A percentile compares a stretch with the other conserved stretches of the same genome.
phyloP scores from a whole-genome alignment of 257 asterid genomes.

The Ballota nigra region DNA sequence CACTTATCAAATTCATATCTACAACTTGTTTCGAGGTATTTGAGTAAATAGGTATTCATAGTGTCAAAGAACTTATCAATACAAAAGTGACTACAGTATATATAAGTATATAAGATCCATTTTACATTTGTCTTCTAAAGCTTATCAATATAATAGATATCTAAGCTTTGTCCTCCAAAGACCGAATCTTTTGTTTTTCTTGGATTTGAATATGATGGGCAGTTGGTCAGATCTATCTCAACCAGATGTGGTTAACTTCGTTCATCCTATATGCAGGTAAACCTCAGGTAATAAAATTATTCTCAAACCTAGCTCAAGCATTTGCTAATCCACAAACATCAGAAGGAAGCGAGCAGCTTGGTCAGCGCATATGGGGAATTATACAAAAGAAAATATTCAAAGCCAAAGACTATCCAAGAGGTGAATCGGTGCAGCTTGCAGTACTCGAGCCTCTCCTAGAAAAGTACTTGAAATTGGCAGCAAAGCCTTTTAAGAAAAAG shows the following conservation, averaged over 20 bases:
- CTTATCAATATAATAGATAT: no score
- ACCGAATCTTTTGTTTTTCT: neutral
- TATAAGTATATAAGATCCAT: neutral
- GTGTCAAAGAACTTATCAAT: neutral
- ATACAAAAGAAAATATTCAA: conserved; percentile 87
- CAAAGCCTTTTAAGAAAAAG: conserved; percentile 83
- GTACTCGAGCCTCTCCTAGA: conserved; percentile 71
- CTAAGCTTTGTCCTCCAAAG: neutral
- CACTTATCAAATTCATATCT: neutral
- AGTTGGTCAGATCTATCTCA: neutral
- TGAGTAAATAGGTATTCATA: neutral
- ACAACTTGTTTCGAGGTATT: neutral
- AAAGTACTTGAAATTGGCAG: conserved; percentile 79
- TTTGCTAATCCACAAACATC: conserved; percentile 73
- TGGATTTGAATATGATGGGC: neutral
- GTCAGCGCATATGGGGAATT: conserved; percentile 93
- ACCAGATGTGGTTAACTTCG: neutral
- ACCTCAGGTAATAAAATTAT: conserved; percentile 67
- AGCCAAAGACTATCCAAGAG: conserved; percentile 85
- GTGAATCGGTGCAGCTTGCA: conserved; percentile 59
- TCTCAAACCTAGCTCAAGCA: conserved; percentile 83
- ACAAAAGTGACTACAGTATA: neutral
- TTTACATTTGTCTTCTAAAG: no score
- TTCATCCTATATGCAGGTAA: conserved; percentile 53
- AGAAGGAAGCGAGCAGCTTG: conserved; percentile 95